phyloP scores from a whole-genome alignment of 2,329 filamentous ascomycete species.

The Macrophomina phaseolina region DNA sequence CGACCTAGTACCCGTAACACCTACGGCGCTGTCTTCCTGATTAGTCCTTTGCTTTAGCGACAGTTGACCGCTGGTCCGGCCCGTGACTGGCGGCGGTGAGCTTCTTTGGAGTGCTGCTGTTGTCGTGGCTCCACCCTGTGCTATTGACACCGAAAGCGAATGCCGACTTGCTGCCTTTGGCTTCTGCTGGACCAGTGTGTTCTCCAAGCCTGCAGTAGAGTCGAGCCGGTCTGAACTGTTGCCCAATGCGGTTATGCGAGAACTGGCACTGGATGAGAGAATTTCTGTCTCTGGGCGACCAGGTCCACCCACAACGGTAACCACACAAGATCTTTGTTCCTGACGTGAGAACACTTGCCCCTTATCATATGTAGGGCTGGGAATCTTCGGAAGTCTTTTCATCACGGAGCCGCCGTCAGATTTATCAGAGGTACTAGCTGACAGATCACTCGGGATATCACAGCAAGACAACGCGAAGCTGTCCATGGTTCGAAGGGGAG shows the following conservation, averaged over 20 bases:
- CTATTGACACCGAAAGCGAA: conserved; percentile 18
- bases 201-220: neutral
- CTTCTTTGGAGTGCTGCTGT: conserved; percentile 8
- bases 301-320: conserved; percentile 2
- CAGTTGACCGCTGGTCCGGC: conserved; percentile 26
- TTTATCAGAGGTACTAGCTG: conserved; percentile 24
- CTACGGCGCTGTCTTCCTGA: conserved; percentile 20
- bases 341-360: conserved; percentile 12
- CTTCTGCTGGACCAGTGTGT: neutral
- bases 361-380: conserved; percentile 18
- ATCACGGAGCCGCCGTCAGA: neutral
- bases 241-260: conserved; percentile 19
- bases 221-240: conserved; percentile 17
- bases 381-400: conserved; percentile 15
- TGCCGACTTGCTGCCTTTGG: neutral
- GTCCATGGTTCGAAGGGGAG: conserved; percentile 12
- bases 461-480: conserved; percentile 5
- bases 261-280: conserved; percentile 26
- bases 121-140: conserved; percentile 22
- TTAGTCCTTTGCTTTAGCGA: conserved; percentile 20
- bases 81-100: conserved; percentile 21
- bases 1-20: neutral
- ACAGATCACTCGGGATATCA: conserved; percentile 19
- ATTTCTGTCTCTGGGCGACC: conserved; percentile 5
- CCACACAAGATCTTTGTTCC: conserved; percentile 17